Evolutionary conservation across 2,329 filamentous ascomycete genomes (phyloP), one percentile per base, ranked within the genome.

Genomic region (Thermochaetoides dissita): DNA sequence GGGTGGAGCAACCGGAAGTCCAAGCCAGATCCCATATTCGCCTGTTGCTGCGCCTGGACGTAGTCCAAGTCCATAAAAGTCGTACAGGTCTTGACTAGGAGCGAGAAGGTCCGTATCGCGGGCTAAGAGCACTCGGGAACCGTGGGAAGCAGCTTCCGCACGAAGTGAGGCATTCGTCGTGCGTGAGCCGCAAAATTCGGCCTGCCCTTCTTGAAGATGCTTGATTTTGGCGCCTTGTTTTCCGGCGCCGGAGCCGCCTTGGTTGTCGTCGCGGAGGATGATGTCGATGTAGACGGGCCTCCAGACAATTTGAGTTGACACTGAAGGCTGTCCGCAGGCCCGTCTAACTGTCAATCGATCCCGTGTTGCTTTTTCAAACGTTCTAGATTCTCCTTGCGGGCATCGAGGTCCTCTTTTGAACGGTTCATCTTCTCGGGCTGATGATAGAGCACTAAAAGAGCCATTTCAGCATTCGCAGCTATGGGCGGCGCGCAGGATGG

Each of bases 331-430:
- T 72, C 73, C 62, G 64, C 69, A 74, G 74, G 67, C 76, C 76
- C 76, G 76, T 81, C 76, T 72, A 71, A 75, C 76, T 77, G 77
- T 89, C 86, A 98, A 80, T 95, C 89, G 74, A 96, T 95, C 63
- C 88, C 89, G 67, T 98, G 87, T 66, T 96, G 85, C 62, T 82
- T 79, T 72, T 98, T 98, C 69, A 96, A 80, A 71, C 86, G 84
- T 76, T 94, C 89, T 84, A 98, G 79, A 72, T 89, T 91, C 65
- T 94, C 85, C 68, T 91, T 84, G 68, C 91, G 85, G 57, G 86
- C 81, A 59, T 89, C 85, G 59, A 96, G 74, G 67, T 95, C 87
- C 67, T 91, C 84, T 79, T 85, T 89, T 70, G 85, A 84, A 65
- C 83, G 85, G 60, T 75, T 61, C 65, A 76, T 76, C 70, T 77